These are phyloP conservation scores for Curvularia sp. DNA, from an alignment of 2,329 filamentous ascomycete species.

Conservation along the genomic window DNA sequence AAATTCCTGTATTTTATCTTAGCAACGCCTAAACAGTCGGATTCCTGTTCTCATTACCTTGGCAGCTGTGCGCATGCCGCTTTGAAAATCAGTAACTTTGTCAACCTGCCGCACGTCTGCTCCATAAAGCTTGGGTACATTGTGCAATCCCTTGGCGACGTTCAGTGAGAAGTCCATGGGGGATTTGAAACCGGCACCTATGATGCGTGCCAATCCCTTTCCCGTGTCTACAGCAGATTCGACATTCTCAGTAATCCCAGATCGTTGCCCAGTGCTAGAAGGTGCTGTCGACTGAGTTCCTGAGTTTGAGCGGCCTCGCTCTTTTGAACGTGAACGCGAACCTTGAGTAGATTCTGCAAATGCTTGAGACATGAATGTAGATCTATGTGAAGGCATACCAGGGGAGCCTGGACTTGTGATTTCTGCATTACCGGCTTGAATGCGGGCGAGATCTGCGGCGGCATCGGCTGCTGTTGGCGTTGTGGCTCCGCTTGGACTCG, in stretches of 20 bases:
- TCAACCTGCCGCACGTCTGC: conserved; percentile 81
- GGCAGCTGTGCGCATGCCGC: conserved; percentile 77
- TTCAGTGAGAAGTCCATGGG: conserved; percentile 87
- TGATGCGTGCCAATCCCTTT: conserved; percentile 73
- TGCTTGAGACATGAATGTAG: conserved; percentile 45
- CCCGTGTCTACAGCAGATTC: conserved; percentile 71
- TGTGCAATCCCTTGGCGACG: conserved; percentile 85
- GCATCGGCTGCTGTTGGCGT: conserved; percentile 29
- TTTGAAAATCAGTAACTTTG: conserved; percentile 78
- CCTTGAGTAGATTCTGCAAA: conserved; percentile 40
- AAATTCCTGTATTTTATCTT: conserved; percentile 63
- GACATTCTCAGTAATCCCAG: conserved; percentile 24
- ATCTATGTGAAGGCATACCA: conserved; percentile 34
- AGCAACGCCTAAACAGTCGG: not conserved
- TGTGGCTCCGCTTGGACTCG: conserved; percentile 28
- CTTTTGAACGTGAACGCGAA: conserved; percentile 40
- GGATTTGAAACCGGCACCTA: conserved; percentile 76
- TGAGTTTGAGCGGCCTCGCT: conserved; percentile 17
- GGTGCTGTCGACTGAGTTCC: conserved; percentile 14
- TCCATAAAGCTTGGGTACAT: conserved; percentile 83
- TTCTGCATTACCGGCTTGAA: conserved; percentile 19
- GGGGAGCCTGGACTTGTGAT: conserved; percentile 24
- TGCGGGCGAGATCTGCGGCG: conserved; percentile 14
- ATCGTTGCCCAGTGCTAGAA: conserved; percentile 24
- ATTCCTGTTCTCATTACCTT: conserved; percentile 58